Conservation (phyloP, 2,329 filamentous ascomycete genomes). For the Phaeosphaeriaceae sp. region DNA sequence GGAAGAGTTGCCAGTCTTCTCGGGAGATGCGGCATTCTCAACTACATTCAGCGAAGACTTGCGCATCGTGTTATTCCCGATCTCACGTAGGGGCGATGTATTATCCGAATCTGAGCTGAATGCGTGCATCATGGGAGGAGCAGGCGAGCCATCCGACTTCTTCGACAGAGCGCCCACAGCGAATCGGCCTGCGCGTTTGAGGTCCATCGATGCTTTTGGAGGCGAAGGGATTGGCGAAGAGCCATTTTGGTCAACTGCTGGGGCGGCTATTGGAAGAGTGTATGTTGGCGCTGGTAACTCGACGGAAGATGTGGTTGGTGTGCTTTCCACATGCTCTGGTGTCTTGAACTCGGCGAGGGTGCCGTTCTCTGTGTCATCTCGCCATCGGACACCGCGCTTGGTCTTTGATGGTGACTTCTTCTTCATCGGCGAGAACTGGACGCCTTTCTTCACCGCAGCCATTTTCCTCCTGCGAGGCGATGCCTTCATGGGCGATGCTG, state of each 20-base stretch:
- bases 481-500: conserved; percentile 71
- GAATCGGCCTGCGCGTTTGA: conserved; percentile 74
- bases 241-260: conserved; percentile 44
- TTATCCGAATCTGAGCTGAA: conserved; percentile 65
- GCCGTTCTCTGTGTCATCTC: conserved; percentile 87
- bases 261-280: conserved; percentile 40
- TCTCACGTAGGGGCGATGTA: conserved; percentile 55
- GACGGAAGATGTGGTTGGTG: conserved; percentile 63
- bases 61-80: conserved; percentile 52
- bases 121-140: conserved; percentile 62
- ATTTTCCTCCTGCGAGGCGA: conserved; percentile 83
- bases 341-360: conserved; percentile 91
- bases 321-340: conserved; percentile 71
- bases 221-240: conserved; percentile 65
- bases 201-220: conserved; percentile 66
- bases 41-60: conserved; percentile 63
- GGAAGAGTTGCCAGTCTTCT: conserved; percentile 43
- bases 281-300: conserved; percentile 63
- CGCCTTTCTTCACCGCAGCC: conserved; percentile 69
- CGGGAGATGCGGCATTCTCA: conserved; percentile 44
- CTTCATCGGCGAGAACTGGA: conserved; percentile 81
- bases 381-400: conserved; percentile 87
- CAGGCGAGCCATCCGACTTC: conserved; percentile 67
- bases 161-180: conserved; percentile 86
- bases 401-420: conserved; percentile 70